Conservation (phyloP, 2,329 filamentous ascomycete genomes). For the Aspergillus costaricaensis region DNA sequence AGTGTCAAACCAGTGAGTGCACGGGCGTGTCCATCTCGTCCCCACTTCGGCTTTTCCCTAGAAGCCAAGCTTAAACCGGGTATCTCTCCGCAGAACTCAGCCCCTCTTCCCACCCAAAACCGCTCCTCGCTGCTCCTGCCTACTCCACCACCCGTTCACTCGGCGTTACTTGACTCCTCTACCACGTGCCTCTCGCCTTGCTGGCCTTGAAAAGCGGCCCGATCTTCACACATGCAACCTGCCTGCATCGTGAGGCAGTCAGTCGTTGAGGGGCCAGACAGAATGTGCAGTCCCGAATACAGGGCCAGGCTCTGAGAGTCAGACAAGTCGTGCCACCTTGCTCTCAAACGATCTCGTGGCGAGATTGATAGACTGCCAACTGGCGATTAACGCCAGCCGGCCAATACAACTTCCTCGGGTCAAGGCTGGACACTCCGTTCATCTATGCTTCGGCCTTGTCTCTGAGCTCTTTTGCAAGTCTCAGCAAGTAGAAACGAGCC, state of each 20-base stretch:
- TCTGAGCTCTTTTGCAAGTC: conserved; percentile 69
- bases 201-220: neutral
- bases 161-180: neutral
- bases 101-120: neutral
- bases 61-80: neutral
- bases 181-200: neutral
- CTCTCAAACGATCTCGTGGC: neutral
- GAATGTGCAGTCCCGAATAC: neutral
- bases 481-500: conserved; percentile 72
- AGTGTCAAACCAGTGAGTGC: neutral
- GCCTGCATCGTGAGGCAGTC: neutral
- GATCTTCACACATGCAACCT: neutral
- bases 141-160: neutral
- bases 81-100: neutral
- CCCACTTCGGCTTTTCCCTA: neutral
- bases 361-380: neutral
- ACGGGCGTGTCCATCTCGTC: neutral
- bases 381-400: neutral
- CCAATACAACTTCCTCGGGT: neutral
- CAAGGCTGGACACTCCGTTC: neutral
- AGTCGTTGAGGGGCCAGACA: neutral
- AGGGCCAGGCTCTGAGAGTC: neutral
- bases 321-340: neutral
- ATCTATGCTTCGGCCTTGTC: conserved; percentile 29
- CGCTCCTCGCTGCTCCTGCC: neutral